These are phyloP conservation scores for Rubia balearica DNA, from an alignment of 305 asterid genomes.

Conservation along the genomic window DNA sequence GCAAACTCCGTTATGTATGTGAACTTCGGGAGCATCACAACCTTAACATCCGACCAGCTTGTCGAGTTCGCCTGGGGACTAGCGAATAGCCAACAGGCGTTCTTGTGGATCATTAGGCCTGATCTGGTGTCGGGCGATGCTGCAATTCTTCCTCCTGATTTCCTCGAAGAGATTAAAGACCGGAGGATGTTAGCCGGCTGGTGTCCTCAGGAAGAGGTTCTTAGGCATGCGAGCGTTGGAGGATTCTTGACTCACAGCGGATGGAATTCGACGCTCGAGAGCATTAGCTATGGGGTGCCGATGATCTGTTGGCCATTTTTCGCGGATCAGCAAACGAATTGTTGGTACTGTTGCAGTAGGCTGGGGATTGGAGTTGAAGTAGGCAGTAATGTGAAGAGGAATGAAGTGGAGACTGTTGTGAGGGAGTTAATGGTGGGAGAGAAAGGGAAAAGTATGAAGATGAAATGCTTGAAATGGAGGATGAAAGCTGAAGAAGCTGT, in stretches of 20 bases:
- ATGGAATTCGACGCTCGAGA: not conserved
- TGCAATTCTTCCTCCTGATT: not conserved
- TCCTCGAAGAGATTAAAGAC: not conserved
- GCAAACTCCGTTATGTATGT: not conserved
- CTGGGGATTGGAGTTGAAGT: not conserved
- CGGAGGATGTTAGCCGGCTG: not conserved
- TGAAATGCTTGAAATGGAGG: not conserved
- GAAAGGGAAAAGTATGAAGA: slow-evolving; percentile 1
- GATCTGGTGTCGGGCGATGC: not conserved
- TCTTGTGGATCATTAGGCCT: not conserved
- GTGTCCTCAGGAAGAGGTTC: slow-evolving; percentile 1
- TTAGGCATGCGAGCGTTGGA: not conserved
- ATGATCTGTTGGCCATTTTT: slow-evolving; percentile 4
- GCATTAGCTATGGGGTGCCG: not conserved
- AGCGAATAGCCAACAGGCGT: not conserved
- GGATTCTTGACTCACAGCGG: slow-evolving; percentile 6
- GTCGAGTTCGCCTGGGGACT: not conserved
- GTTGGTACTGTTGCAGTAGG: not conserved
- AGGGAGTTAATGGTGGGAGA: not conserved
- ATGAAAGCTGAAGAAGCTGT: not conserved
- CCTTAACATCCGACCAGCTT: not conserved
- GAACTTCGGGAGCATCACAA: not conserved
- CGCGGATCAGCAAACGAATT: not conserved
- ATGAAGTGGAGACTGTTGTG: not conserved
- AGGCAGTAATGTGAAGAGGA: not conserved